phyloP scores from a whole-genome alignment of 139 green algal genomes.

The Chlorella sp. region DNA sequence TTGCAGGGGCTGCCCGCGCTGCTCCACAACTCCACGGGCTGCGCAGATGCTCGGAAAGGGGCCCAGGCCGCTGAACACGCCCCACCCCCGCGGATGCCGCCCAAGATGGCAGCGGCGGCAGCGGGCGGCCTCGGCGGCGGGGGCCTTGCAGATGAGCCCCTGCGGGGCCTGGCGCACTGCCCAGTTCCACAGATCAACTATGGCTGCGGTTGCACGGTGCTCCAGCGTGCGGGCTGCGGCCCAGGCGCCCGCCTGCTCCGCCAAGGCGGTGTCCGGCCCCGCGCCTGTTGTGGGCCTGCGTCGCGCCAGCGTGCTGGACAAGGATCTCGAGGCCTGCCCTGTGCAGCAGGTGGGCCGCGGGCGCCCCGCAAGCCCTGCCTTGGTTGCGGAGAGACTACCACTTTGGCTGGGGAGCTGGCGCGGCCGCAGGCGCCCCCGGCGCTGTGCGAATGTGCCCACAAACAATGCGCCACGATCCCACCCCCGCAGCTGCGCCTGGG shows the following conservation, averaged over 20 bases:
- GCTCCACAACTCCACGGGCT: no score
- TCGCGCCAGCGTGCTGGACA: neutral
- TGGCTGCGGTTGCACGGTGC: neutral
- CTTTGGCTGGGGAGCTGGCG: neutral
- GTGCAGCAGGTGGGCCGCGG: conserved; percentile 6
- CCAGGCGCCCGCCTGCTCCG: neutral
- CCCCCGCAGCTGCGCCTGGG: neutral
- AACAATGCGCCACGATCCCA: neutral
- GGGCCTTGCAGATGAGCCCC: no score
- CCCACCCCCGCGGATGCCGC: no score
- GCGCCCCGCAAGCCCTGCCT: neutral
- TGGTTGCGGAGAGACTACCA: neutral
- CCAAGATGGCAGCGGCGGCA: no score
- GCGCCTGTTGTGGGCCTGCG: conserved; percentile 16
- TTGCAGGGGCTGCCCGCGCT: no score
- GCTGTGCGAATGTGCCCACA: neutral
- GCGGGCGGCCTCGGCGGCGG: no score
- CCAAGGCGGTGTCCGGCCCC: neutral
- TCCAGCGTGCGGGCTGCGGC: conserved; percentile 6
- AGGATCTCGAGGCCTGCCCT: neutral
- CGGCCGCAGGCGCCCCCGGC: no score
- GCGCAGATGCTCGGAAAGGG: no score
- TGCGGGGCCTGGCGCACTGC: no score
- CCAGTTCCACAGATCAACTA: no score
- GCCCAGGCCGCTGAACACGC: no score